Evolutionary conservation across 1,284 basidiomycete species (phyloP).

Genomic region (Uromyces viciae-fabae): DNA sequence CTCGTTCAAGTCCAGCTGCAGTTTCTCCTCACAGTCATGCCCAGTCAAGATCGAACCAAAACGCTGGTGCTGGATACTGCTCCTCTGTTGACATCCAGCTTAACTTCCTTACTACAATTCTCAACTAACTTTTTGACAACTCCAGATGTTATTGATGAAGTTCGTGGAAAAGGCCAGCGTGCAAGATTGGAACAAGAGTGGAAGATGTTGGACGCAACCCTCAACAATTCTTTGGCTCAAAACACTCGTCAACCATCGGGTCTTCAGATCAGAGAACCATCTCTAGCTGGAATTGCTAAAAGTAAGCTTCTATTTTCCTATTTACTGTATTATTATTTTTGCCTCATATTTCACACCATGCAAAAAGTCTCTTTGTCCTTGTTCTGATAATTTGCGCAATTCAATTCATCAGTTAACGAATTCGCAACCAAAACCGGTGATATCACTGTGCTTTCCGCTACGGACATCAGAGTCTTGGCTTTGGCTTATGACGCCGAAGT

Average conservation of each 20-base stretch:
- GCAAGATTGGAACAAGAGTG: constrained; percentile 75
- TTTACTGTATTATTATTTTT: background rate
- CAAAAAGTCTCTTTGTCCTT: too few relatives aligned
- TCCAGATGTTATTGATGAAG: constrained; percentile 79
- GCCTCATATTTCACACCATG: too few relatives aligned
- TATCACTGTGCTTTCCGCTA: constrained; percentile 82
- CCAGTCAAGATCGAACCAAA: constrained; percentile 58
- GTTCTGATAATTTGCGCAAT: too few relatives aligned
- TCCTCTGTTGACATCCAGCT: constrained; percentile 64
- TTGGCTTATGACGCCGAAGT: constrained; percentile 75
- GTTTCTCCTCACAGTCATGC: background rate
- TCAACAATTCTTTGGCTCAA: constrained; percentile 61
- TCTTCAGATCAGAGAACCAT: constrained; percentile 65
- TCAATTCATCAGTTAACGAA: constrained; percentile 66
- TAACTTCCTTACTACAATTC: constrained; percentile 76
- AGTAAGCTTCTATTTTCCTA: constrained; percentile 59
- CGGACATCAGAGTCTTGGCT: constrained; percentile 87
- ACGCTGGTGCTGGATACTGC: constrained; percentile 86
- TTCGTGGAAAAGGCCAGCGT: constrained; percentile 78
- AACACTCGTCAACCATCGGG: constrained; percentile 42
- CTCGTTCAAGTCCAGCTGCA: constrained; percentile 20
- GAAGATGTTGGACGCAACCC: constrained; percentile 58
- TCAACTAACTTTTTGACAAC: constrained; percentile 78
- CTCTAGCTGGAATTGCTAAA: constrained; percentile 68
- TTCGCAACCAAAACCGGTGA: constrained; percentile 96